Conservation (phyloP, 495 filamentous ascomycete species). For the Filosporella fistucella region DNA sequence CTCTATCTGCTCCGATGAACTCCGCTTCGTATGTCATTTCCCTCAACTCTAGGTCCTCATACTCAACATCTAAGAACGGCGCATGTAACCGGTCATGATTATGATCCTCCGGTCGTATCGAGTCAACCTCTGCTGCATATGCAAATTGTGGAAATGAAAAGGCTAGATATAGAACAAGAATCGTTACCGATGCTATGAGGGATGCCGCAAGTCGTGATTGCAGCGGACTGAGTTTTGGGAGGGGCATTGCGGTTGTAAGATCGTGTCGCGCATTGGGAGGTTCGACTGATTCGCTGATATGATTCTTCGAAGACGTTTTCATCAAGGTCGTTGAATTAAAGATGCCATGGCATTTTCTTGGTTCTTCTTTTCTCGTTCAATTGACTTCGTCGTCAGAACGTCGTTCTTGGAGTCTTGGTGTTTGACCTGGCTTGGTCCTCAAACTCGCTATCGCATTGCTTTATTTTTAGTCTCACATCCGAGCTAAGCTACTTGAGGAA, state of each 20-base stretch:
- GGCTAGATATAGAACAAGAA: conserved; percentile 50
- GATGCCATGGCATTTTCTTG: no score
- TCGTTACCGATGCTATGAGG: conserved; percentile 47
- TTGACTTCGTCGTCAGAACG: no score
- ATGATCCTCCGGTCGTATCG: conserved; percentile 36
- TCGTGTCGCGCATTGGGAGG: conserved; percentile 16
- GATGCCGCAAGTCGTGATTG: conserved; percentile 68
- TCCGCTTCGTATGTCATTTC: conserved; percentile 26
- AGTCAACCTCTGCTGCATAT: conserved; percentile 44
- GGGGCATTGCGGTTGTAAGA: conserved; percentile 21
- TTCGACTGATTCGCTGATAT: no score
- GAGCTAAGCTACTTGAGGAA: no score
- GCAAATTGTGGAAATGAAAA: conserved; percentile 53
- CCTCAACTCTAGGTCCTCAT: conserved; percentile 28
- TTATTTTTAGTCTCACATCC: no score
- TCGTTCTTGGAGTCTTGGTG: no score
- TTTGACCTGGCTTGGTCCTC: background rate
- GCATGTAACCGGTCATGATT: conserved; percentile 35
- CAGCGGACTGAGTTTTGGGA: conserved; percentile 43
- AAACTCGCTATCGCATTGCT: no score
- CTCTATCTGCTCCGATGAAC: conserved; percentile 42
- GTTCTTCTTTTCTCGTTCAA: no score
- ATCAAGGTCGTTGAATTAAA: no score
- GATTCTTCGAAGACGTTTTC: no score
- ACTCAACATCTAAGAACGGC: conserved; percentile 28